phyloP scores from a whole-genome alignment of 1,284 basidiomycete species.

The Trametes hirsuta region DNA sequence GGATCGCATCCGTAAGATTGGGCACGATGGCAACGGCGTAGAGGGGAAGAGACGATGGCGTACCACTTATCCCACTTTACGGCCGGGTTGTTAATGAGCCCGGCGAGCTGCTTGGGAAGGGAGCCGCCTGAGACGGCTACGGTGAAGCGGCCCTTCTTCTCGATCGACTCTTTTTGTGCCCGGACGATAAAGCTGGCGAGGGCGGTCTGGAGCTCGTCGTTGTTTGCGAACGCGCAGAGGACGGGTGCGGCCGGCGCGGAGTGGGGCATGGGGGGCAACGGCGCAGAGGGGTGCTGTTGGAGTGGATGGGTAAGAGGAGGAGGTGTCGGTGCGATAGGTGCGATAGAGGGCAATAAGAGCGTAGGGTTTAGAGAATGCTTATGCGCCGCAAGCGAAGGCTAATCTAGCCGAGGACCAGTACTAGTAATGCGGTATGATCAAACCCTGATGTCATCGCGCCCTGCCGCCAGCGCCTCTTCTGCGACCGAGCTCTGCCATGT shows the following conservation, averaged over 20 bases:
- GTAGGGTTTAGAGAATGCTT: background rate
- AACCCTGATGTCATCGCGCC: constrained; percentile 10
- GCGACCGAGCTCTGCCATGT: constrained; percentile 32
- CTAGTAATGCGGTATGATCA: background rate
- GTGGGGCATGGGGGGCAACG: constrained; percentile 8
- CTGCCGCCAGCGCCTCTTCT: background rate
- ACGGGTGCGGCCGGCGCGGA: constrained; percentile 65
- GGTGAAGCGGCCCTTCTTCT: constrained; percentile 88
- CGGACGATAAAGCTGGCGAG: constrained; percentile 87
- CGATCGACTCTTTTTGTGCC: constrained; percentile 88
- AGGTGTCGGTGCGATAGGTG: constrained; percentile 1
- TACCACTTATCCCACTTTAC: constrained; percentile 97
- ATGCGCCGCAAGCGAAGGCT: background rate
- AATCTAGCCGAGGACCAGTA: constrained; percentile 1
- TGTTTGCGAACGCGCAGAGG: constrained; percentile 73
- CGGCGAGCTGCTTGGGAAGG: constrained; percentile 82
- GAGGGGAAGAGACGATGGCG: constrained; percentile 29
- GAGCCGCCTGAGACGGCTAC: constrained; percentile 94
- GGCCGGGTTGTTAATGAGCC: constrained; percentile 72
- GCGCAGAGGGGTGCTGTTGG: background rate
- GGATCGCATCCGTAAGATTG: constrained; percentile 6
- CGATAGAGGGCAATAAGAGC: background rate
- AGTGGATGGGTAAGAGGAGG: background rate
- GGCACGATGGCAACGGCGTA: background rate
- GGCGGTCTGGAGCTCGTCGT: constrained; percentile 57